Conservation (phyloP, 805 yeast species). For the Ogataea nitratoaversa region DNA sequence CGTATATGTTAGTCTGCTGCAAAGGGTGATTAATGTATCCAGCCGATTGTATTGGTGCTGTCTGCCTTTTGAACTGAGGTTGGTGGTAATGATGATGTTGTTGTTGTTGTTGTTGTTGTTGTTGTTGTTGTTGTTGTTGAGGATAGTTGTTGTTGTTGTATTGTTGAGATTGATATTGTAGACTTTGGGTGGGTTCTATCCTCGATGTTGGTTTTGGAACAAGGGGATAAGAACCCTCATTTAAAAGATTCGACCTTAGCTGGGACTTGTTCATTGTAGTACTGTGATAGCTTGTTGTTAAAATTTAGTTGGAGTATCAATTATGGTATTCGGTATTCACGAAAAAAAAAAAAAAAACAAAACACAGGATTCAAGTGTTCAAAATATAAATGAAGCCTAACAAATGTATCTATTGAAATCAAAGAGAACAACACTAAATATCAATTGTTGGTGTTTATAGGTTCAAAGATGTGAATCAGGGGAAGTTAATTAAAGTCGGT, state of each 20-base stretch:
- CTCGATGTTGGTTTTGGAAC: slow-evolving; percentile 1
- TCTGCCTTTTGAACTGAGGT: slow-evolving; percentile 1
- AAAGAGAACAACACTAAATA: too few relatives aligned
- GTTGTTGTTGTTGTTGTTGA: slow-evolving; percentile 5
- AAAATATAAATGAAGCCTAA: too few relatives aligned
- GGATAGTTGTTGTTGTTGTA: slow-evolving; percentile 2
- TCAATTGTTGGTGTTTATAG: too few relatives aligned
- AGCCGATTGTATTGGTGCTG: not conserved
- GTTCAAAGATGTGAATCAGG: too few relatives aligned
- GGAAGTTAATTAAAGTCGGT: too few relatives aligned
- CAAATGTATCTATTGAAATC: too few relatives aligned
- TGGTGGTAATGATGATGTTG: slow-evolving; percentile 1
- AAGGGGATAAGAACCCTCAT: slow-evolving; percentile 9
- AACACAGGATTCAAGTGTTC: too few relatives aligned
- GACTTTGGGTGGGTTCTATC: slow-evolving; percentile 1
- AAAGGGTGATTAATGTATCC: slow-evolving; percentile 10
- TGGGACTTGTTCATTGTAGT: slow-evolving; percentile 19
- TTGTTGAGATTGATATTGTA: not conserved
- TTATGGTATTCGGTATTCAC: too few relatives aligned
- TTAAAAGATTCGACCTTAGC: slow-evolving; percentile 22
- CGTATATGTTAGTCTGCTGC: slow-evolving; percentile 4
- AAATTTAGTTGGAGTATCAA: too few relatives aligned
- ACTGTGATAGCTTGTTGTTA: slow-evolving; percentile 13
- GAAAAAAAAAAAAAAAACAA: too few relatives aligned
- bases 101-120: slow-evolving; percentile 1